Conservation (phyloP, 148 eudicot species). For the Silene latifolia region DNA sequence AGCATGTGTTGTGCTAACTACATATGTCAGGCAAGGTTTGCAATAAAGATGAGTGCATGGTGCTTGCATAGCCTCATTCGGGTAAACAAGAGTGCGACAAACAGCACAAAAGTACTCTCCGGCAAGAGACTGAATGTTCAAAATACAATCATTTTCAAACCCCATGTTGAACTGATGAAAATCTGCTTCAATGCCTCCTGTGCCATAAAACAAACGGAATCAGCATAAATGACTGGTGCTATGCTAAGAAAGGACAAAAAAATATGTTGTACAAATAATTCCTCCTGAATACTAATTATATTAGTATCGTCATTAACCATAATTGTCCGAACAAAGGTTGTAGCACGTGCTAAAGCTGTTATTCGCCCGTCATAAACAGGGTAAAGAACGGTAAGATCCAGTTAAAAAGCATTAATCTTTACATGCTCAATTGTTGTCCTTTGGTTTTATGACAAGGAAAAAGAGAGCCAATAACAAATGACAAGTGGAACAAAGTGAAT, state of each 20-base stretch:
- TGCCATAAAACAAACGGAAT: background rate
- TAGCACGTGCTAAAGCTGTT: background rate
- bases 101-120: conserved; percentile 96
- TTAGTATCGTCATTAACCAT: background rate
- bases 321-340: background rate
- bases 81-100: conserved; percentile 87
- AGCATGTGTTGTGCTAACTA: conserved; percentile 67
- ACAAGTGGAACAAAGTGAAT: too few relatives aligned
- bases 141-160: conserved; percentile 88
- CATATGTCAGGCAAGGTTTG: conserved; percentile 78
- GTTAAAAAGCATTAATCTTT: background rate
- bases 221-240: background rate
- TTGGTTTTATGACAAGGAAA: too few relatives aligned
- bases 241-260: background rate
- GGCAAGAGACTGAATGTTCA: conserved; percentile 69
- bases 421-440: too few relatives aligned
- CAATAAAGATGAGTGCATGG: conserved; percentile 91
- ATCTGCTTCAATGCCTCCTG: background rate
- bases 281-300: background rate
- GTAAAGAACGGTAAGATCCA: too few relatives aligned
- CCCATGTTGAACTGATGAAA: conserved; percentile 53
- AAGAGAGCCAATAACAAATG: too few relatives aligned
- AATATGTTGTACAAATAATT: background rate
- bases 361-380: background rate
- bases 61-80: conserved; percentile 83